These are phyloP conservation scores for Phytopythium boreale DNA, from an alignment of 352 stramenopile genomes.

Conservation along the genomic window DNA sequence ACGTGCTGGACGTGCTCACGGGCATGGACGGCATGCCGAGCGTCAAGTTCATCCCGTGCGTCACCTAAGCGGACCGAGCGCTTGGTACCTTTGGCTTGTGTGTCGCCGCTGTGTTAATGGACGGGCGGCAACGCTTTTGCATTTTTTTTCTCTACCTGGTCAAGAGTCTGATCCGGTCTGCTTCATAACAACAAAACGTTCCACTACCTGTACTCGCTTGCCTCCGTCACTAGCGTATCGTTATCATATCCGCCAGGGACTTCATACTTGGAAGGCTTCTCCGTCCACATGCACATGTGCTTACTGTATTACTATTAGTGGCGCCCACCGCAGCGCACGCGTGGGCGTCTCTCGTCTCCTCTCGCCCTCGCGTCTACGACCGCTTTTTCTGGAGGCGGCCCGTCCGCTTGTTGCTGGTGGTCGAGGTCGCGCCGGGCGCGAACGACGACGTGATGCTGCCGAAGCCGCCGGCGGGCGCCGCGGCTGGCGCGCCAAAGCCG, in stretches of 20 bases:
- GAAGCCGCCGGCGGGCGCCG: slow-evolving; percentile 39
- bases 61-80: slow-evolving; percentile 15
- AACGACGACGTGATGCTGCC: slow-evolving; percentile 44
- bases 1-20: slow-evolving; percentile 53
- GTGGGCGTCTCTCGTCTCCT: too few species aligned
- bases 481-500: slow-evolving; percentile 27
- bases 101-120: neutral
- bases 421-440: slow-evolving; percentile 18
- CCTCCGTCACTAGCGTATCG: too few species aligned
- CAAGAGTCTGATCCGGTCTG: neutral
- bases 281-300: neutral
- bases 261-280: too few species aligned
- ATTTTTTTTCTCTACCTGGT: too few species aligned
- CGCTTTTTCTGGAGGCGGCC: slow-evolving; percentile 48
- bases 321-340: neutral
- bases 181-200: neutral
- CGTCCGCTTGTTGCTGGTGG: slow-evolving; percentile 30
- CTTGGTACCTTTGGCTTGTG: neutral
- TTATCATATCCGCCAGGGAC: too few species aligned
- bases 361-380: slow-evolving; percentile 15
- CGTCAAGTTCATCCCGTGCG: slow-evolving; percentile 68
- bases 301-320: slow-evolving; percentile 3
- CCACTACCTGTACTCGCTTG: neutral
- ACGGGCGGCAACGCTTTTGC: neutral
- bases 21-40: slow-evolving; percentile 67